Percentiles rank a stretch among this genome's conserved stretches.
These are phyloP conservation scores for Cystofilobasidium bisporidii DNA, from an alignment of 768 basidiomycete genomes.

Conservation along the genomic window DNA sequence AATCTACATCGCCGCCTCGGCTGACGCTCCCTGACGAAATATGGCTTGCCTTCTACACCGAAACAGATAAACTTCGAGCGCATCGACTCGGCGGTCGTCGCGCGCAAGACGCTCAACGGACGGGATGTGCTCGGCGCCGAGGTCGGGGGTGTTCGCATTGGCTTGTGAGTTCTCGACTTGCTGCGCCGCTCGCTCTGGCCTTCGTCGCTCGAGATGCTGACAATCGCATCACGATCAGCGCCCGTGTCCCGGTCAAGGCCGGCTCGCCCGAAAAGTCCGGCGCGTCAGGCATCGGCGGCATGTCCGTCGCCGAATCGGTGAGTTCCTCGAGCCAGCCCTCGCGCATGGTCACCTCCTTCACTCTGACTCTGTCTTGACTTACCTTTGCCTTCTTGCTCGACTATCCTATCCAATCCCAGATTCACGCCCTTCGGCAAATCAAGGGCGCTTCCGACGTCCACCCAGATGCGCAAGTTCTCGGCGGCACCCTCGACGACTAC, in stretches of 20 bases:
- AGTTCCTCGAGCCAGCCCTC: constrained; percentile 49
- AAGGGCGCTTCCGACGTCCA: constrained; percentile 88
- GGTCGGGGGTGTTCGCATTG: constrained; percentile 92
- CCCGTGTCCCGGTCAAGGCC: constrained; percentile 81
- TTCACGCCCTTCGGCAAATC: constrained; percentile 73
- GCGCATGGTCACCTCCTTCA: too few relatives aligned
- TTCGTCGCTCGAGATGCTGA: neutral
- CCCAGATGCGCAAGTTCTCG: constrained; percentile 84
- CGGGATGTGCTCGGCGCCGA: constrained; percentile 92
- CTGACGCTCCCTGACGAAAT: neutral
- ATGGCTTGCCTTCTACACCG: neutral
- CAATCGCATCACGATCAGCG: constrained; percentile 36
- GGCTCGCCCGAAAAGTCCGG: constrained; percentile 53
- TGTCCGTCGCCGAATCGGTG: constrained; percentile 55
- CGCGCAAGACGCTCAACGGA: constrained; percentile 88
- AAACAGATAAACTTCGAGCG: constrained; percentile 87
- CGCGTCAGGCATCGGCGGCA: constrained; percentile 71
- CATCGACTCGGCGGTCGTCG: constrained; percentile 89
- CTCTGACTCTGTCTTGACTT: too few relatives aligned
- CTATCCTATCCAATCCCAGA: constrained; percentile 35
- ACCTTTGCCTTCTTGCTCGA: too few relatives aligned
- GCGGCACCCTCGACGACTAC: constrained; percentile 87
- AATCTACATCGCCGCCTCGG: neutral
- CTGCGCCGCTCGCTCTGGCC: neutral
- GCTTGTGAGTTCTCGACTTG: constrained; percentile 47